Percentiles rank a stretch among this genome's conserved stretches.
These are phyloP conservation scores for Populus hybrid DNA, from an alignment of 441 rosid species.

Conservation along the genomic window DNA sequence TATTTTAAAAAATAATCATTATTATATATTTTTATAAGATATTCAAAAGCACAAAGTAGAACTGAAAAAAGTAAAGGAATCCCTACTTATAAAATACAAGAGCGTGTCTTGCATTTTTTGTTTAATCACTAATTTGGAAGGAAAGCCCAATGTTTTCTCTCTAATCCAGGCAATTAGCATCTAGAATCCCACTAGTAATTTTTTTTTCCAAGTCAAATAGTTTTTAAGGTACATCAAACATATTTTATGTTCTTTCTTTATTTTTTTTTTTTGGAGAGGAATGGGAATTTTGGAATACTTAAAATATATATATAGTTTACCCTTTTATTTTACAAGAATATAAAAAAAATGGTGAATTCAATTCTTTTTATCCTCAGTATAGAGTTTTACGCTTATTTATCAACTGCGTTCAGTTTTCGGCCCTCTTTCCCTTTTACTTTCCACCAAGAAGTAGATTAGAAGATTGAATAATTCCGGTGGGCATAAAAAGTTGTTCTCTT, in stretches of 20 bases:
- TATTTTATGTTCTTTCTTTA: background rate
- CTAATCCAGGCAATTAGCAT: background rate
- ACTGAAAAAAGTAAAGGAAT: too few relatives aligned
- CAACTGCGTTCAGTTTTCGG: too few relatives aligned
- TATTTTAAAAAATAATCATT: too few relatives aligned
- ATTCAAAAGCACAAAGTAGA: background rate
- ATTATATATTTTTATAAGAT: fast-evolving
- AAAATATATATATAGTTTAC: too few relatives aligned
- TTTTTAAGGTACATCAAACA: background rate
- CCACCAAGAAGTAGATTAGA: too few relatives aligned
- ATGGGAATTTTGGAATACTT: background rate
- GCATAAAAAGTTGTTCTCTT: too few relatives aligned
- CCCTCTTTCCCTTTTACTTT: too few relatives aligned
- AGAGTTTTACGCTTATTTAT: too few relatives aligned
- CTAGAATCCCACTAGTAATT: background rate
- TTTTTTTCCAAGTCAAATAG: background rate
- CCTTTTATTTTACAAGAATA: too few relatives aligned
- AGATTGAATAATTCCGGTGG: too few relatives aligned
- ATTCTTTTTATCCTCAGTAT: too few relatives aligned
- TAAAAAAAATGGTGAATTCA: too few relatives aligned
- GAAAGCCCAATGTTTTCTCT: background rate
- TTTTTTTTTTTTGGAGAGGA: background rate
- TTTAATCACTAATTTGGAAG: background rate
- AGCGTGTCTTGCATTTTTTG: background rate
- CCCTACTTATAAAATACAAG: background rate